Evolutionary conservation across 805 yeast genomes (phyloP).

Genomic region (Ogataea pignaliae): DNA sequence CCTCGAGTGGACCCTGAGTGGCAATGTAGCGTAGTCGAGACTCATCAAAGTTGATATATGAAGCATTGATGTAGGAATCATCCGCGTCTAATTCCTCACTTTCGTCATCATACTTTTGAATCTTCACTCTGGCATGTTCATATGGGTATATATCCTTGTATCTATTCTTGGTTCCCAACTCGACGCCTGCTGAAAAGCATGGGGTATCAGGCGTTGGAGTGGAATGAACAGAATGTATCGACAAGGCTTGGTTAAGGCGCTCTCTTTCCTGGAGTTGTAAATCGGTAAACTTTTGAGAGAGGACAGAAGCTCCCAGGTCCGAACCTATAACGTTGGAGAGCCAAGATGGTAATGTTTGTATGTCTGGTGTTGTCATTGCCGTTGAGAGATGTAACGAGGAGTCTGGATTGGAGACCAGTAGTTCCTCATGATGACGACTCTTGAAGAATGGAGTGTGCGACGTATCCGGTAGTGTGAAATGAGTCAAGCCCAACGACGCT

Average conservation of each 20-base stretch:
- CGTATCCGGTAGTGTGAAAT: slow-evolving; percentile 49
- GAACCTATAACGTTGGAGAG: slow-evolving; percentile 33
- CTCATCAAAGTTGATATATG: slow-evolving; percentile 49
- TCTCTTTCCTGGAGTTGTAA: slow-evolving; percentile 68
- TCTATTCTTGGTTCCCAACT: slow-evolving; percentile 74
- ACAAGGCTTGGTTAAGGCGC: slow-evolving; percentile 49
- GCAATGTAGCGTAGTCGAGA: slow-evolving; percentile 60
- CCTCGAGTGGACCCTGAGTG: slow-evolving; percentile 79
- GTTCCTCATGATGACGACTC: slow-evolving; percentile 52
- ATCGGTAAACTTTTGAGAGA: slow-evolving; percentile 52
- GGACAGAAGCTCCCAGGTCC: slow-evolving; percentile 33
- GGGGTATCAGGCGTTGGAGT: slow-evolving; percentile 31
- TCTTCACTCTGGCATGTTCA: slow-evolving; percentile 76
- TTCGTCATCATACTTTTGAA: slow-evolving; percentile 28
- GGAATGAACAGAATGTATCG: slow-evolving; percentile 18
- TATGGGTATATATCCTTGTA: slow-evolving; percentile 86
- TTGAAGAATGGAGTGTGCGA: slow-evolving; percentile 40
- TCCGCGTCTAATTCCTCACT: slow-evolving; percentile 35
- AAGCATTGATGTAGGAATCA: slow-evolving; percentile 74
- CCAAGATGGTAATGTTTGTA: slow-evolving; percentile 50
- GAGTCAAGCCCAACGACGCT: slow-evolving; percentile 39
- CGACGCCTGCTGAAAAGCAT: slow-evolving; percentile 68
- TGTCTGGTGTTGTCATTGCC: slow-evolving; percentile 15
- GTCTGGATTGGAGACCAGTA: slow-evolving; percentile 26
- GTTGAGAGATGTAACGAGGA: slow-evolving; percentile 23